phyloP scores from a whole-genome alignment of 805 yeast genomes.

The Hagleromyces aurorensis region DNA sequence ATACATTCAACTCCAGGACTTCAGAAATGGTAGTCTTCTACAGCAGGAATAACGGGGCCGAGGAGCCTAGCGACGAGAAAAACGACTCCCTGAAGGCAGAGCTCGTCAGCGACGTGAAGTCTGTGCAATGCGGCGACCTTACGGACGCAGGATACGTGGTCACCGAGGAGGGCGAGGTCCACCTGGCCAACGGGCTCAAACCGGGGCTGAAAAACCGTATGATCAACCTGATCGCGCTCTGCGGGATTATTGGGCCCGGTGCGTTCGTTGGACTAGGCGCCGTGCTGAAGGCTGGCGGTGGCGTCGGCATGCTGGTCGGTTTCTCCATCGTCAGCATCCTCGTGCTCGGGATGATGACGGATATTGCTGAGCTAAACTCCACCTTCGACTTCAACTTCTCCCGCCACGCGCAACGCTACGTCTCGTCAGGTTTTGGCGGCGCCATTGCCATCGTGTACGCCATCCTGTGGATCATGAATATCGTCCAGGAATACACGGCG shows the following conservation, averaged over 20 bases:
- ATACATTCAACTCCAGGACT: too few relatives aligned
- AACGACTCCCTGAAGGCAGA: too few relatives aligned
- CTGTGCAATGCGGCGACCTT: too few relatives aligned
- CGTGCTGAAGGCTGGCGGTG: conserved; percentile 44
- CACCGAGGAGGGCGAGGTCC: conserved; percentile 21
- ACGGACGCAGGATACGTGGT: conserved; percentile 13
- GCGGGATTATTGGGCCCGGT: conserved; percentile 58
- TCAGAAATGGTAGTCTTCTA: too few relatives aligned
- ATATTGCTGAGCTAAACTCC: conserved; percentile 50
- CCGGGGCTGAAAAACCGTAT: conserved; percentile 44
- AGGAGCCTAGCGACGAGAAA: too few relatives aligned
- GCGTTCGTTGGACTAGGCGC: conserved; percentile 45
- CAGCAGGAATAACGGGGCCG: too few relatives aligned
- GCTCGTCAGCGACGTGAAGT: too few relatives aligned
- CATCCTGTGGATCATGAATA: conserved; percentile 48
- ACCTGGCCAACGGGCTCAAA: conserved; percentile 33
- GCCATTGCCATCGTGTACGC: conserved; percentile 47
- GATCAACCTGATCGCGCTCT: conserved; percentile 43
- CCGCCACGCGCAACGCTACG: conserved; percentile 41
- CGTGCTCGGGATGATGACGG: conserved; percentile 47
- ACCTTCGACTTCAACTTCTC: conserved; percentile 35
- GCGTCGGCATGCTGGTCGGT: conserved; percentile 45
- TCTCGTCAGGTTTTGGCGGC: conserved; percentile 52
- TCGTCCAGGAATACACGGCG: conserved; percentile 48
- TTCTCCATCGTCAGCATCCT: conserved; percentile 46